Base-by-base conservation (phyloP, 352 stramenopile species). In the Globisporangium nagaii region DNA sequence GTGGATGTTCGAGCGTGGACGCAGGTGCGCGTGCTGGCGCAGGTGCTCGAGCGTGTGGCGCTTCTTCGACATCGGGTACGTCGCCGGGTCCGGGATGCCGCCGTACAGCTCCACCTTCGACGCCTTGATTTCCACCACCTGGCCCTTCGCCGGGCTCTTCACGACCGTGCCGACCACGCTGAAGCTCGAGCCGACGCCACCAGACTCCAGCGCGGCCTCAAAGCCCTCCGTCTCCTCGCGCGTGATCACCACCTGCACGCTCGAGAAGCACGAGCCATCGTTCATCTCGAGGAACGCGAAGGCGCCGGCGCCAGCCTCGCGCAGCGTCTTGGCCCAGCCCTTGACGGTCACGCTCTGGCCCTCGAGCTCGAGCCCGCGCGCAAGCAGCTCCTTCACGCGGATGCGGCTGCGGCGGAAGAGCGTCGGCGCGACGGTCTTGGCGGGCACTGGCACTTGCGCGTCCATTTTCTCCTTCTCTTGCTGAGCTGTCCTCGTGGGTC, bases 211-310 rank as follows among this genome's bases (percentile, higher is more conserved):
- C 19, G 86, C 74, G 9, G 68, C 72, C n/a, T 72, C 75, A 58
- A 96, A 97, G 31, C 84, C 87, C 55, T 85, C 75, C 0, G 78
- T 94, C 46, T 84, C 81, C 22, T 79, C 73, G 36, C 74, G 71
- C 49, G 80, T 84, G 66, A 93, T 84, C 28, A 96, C 79, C 50
- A 94, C 83, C 79, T 98, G 93, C 48, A 98, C 62, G 6, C 78
- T 83, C 34, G 70, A 65, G 47, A 93, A 85, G 65, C 73, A 90
- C 46, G 90, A 98, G 49, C 96, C 96, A 63, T 98, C 96, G 71
- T 96, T 98, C 42, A 98, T 63, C 70, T 97, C 92, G 31, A 98
- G 67, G 66, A 98, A 98, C 40, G 93, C 74, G 41, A 98, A 85
- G 36, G 90, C 76, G 31, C 86, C 89, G 39, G 95, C 94, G 45